Evolutionary conservation across 1,139 yeast species (phyloP).

Genomic region (Blastobotrys raffinosifermentans): DNA sequence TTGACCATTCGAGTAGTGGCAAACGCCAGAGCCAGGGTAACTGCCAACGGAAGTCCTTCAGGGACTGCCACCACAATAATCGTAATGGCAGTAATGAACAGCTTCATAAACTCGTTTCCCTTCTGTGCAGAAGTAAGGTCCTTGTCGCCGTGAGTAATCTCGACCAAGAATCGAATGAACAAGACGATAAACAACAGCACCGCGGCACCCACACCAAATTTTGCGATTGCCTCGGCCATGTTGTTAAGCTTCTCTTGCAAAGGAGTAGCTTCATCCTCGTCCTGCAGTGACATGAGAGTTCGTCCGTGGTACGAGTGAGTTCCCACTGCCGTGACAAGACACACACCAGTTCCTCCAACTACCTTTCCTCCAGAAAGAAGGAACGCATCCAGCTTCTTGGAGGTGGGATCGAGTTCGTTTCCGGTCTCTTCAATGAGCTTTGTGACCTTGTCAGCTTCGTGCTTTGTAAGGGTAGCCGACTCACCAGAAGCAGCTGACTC

Average conservation of each 20-base stretch:
- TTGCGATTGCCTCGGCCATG: slow-evolving; percentile 90
- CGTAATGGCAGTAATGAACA: slow-evolving; percentile 85
- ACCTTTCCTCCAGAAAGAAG: slow-evolving; percentile 89
- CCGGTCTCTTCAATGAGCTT: slow-evolving; percentile 12
- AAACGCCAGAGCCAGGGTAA: slow-evolving; percentile 90
- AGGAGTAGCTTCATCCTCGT: slow-evolving; percentile 81
- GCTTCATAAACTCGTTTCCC: slow-evolving; percentile 78
- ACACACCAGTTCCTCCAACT: slow-evolving; percentile 79
- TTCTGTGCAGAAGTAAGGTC: slow-evolving; percentile 57
- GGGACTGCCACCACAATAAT: slow-evolving; percentile 97
- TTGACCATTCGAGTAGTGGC: slow-evolving; percentile 98
- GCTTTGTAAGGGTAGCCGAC: slow-evolving; percentile 70
- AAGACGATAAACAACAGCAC: slow-evolving; percentile 68
- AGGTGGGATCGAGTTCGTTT: slow-evolving; percentile 21
- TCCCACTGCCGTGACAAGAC: slow-evolving; percentile 88
- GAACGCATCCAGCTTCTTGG: slow-evolving; percentile 60
- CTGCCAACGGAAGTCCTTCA: slow-evolving; percentile 95
- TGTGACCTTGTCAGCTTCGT: slow-evolving; percentile 48
- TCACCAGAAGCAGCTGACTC: slow-evolving; percentile 95
- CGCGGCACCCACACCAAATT: slow-evolving; percentile 86
- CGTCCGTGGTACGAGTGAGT: slow-evolving; percentile 83
- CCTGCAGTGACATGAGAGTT: slow-evolving; percentile 72
- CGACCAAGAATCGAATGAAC: slow-evolving; percentile 68
- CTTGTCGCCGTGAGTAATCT: slow-evolving; percentile 52
- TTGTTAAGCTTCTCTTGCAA: slow-evolving; percentile 74